Evolutionary conservation across 2,329 filamentous ascomycete genomes (phyloP).

Genomic region (Daldinia eschscholtzii): DNA sequence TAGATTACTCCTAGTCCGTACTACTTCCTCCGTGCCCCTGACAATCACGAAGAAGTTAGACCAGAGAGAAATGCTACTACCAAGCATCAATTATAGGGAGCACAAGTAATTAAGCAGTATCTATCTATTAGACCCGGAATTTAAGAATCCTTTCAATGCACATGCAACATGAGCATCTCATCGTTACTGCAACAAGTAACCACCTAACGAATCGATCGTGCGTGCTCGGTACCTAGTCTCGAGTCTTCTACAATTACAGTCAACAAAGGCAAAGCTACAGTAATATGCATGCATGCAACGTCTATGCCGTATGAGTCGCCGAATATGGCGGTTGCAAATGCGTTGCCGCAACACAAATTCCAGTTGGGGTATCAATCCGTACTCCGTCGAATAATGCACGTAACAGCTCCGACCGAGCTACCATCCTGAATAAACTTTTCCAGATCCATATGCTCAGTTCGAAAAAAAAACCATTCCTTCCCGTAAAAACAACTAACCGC

Average conservation of each 20-base stretch:
- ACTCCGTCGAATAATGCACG: constrained; percentile 39
- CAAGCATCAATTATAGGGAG: not conserved
- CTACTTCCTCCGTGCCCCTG: too few relatives aligned
- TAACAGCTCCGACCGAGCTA: constrained; percentile 8
- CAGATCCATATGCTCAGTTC: constrained; percentile 4
- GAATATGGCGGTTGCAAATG: constrained; percentile 4
- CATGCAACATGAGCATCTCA: not conserved
- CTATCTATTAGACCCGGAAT: not conserved
- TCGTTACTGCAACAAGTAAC: not conserved
- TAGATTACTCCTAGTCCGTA: too few relatives aligned
- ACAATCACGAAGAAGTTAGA: not conserved
- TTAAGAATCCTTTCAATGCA: not conserved
- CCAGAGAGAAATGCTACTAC: not conserved
- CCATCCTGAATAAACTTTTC: constrained; percentile 14
- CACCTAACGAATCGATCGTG: not conserved
- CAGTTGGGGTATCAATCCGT: constrained; percentile 39
- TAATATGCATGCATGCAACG: not conserved
- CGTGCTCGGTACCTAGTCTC: not conserved
- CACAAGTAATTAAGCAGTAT: not conserved
- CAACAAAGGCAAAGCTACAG: not conserved
- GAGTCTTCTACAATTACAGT: not conserved
- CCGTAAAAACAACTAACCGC: not conserved
- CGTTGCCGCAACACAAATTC: constrained; percentile 16
- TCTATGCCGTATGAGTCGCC: not conserved
- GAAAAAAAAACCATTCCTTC: constrained; percentile 2